phyloP scores from a whole-genome alignment of 2,329 filamentous ascomycete species.

The Pestalotiopsis sp. region DNA sequence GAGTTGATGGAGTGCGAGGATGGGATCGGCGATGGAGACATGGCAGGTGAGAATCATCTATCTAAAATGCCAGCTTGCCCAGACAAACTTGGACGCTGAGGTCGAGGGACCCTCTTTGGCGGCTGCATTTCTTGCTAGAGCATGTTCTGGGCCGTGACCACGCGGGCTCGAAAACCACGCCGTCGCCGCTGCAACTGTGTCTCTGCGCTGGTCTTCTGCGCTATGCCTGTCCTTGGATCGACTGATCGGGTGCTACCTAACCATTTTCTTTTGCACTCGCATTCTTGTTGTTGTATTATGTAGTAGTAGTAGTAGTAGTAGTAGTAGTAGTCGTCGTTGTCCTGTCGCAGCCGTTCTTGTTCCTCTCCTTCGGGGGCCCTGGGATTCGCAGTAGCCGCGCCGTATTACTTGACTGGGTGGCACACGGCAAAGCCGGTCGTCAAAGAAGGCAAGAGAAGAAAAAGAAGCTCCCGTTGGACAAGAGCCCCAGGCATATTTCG shows the following conservation, averaged over 20 bases:
- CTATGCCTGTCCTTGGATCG: neutral
- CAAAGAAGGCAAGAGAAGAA: neutral
- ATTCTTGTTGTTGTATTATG: neutral
- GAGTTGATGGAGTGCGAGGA: neutral
- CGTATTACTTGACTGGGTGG: neutral
- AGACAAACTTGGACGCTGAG: neutral
- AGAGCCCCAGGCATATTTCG: neutral
- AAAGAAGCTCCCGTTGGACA: neutral
- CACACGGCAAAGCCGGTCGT: neutral
- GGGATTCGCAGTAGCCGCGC: neutral
- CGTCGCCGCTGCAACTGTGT: neutral
- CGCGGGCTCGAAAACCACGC: neutral
- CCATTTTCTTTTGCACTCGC: no score
- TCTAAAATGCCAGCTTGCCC: neutral
- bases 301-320: neutral
- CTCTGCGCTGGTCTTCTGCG: neutral
- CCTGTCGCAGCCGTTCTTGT: neutral
- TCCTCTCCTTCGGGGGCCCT: neutral
- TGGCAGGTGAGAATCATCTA: neutral
- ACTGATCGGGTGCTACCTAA: neutral
- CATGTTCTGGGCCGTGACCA: neutral
- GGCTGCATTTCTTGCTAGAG: neutral
- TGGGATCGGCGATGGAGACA: neutral
- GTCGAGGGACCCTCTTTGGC: neutral
- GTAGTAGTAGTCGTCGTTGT: neutral